Evolutionary conservation across 257 asterid species (phyloP), one percentile per base, ranked within the genome.

Genomic region (Lycium barbarum): DNA sequence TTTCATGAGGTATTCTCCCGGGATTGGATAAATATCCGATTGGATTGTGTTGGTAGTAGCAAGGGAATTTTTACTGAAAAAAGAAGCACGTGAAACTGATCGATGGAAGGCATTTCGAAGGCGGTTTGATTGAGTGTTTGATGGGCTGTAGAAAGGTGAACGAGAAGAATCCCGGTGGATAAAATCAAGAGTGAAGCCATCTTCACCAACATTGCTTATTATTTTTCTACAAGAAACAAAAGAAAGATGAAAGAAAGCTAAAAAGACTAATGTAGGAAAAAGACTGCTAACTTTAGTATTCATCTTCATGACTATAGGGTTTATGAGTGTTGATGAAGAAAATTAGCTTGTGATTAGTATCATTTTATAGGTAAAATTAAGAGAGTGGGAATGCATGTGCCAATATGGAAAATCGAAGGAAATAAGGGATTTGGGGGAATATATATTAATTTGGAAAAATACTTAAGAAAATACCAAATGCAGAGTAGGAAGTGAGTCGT

Each of bases 181-280:
- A 6, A 94, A 76, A 71, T 90, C 90, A 9, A 87, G 36, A 3
- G 95, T 90, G 86, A 93, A 84, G 65, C 95, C 94, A 43, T 81
- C 87, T 76, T 2, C 8, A 76, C 0, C 2, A 6, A 2, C 22
- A 51, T 0, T 36, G 2, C 8, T 76, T 76, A 51, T 51, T 76
- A 2, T 76, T 13, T 51, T 51, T 10, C 18, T 18, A 51, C 86
- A 79, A 81, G 53, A 82, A 35, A 62, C 57, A 0, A 72, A 9
- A 38, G 68, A 79, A 73, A 86, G 73, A 10, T 79, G 51, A 43
- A 36, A 54, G 1, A 81, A 70, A 9, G 62, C 45, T 5, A 61
- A 88, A 61, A 72, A 26, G 1, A 17, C 7, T 2, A 12, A 26
- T 62, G 68, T 80, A 59, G 43, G 15, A 1, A 81, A 58, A 26